Evolutionary conservation across 1,139 yeast genomes (phyloP).

Genomic region (Blastobotrys persicus): DNA sequence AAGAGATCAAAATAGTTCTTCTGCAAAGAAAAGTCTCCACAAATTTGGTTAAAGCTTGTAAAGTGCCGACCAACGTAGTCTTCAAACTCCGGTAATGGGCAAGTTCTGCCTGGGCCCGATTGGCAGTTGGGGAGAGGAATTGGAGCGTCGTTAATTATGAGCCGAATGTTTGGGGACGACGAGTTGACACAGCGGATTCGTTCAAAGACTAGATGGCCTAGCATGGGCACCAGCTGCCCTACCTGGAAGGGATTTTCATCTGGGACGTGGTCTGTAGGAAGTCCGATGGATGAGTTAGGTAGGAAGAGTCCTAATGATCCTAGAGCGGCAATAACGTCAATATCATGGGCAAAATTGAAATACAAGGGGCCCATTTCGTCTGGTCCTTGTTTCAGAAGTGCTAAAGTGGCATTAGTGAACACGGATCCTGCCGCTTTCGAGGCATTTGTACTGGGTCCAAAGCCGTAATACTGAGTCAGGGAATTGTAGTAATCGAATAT

Average conservation of each 20-base stretch:
- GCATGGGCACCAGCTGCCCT: constrained; percentile 53
- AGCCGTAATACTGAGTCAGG: constrained; percentile 45
- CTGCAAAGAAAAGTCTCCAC: constrained; percentile 7
- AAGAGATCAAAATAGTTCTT: constrained; percentile 12
- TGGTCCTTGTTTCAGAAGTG: constrained; percentile 44
- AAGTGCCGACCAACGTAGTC: constrained; percentile 7
- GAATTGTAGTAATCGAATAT: constrained; percentile 47
- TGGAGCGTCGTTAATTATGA: constrained; percentile 56
- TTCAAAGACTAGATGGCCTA: constrained; percentile 49
- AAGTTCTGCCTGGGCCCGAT: constrained; percentile 48
- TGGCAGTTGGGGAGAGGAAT: constrained; percentile 48
- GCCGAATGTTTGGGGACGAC: constrained; percentile 42
- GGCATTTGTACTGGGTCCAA: constrained; percentile 49
- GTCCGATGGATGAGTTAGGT: constrained; percentile 3
- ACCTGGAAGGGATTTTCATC: constrained; percentile 13
- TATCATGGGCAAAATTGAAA: constrained; percentile 53
- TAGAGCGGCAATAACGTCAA: constrained; percentile 47
- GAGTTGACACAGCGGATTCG: constrained; percentile 41
- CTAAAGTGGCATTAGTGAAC: constrained; percentile 49
- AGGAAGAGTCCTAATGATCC: constrained; percentile 47
- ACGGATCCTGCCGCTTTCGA: constrained; percentile 48
- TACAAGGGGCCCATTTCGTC: constrained; percentile 29
- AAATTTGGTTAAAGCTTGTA: constrained; percentile 4
- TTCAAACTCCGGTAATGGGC: constrained; percentile 19
- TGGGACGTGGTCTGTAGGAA: constrained; percentile 5